These are phyloP conservation scores for Spergularia azorica DNA, from an alignment of 179 eudicot species.

Conservation along the genomic window DNA sequence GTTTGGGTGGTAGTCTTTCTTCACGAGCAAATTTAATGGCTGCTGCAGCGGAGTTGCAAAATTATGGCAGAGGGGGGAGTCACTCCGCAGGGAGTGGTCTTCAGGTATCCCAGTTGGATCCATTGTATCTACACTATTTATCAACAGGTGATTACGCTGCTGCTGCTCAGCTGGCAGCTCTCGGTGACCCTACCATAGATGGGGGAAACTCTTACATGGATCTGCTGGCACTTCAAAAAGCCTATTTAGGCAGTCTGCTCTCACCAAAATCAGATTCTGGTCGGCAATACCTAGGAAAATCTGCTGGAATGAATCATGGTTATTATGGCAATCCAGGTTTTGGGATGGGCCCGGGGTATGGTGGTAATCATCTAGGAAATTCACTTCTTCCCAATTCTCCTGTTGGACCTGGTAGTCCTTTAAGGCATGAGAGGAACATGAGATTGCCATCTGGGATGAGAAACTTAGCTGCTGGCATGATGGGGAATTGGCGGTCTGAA, in stretches of 20 bases:
- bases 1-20: constrained; percentile 37
- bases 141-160: constrained; percentile 42
- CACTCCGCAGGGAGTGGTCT: constrained; percentile 32
- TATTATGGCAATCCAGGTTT: constrained; percentile 60
- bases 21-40: constrained; percentile 42
- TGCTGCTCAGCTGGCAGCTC: constrained; percentile 46
- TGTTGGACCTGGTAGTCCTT: constrained; percentile 62
- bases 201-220: constrained; percentile 49
- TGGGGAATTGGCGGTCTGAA: constrained; percentile 78
- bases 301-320: constrained; percentile 57
- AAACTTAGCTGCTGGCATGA: constrained; percentile 59
- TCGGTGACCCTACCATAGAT: constrained; percentile 41
- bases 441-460: constrained; percentile 78
- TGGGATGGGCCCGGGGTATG: constrained; percentile 67
- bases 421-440: constrained; percentile 64
- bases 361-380: constrained; percentile 62
- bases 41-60: constrained; percentile 45
- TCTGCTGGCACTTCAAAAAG: constrained; percentile 66
- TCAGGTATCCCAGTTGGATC: constrained; percentile 40
- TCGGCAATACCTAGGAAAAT: constrained; percentile 51
- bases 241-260: constrained; percentile 59
- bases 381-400: constrained; percentile 68
- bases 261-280: constrained; percentile 68
- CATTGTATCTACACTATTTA: constrained; percentile 43
- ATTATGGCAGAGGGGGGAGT: constrained; percentile 37